These are phyloP conservation scores for Colletotrichum tanaceti DNA, from an alignment of 2,329 filamentous ascomycete genomes.

Conservation along the genomic window DNA sequence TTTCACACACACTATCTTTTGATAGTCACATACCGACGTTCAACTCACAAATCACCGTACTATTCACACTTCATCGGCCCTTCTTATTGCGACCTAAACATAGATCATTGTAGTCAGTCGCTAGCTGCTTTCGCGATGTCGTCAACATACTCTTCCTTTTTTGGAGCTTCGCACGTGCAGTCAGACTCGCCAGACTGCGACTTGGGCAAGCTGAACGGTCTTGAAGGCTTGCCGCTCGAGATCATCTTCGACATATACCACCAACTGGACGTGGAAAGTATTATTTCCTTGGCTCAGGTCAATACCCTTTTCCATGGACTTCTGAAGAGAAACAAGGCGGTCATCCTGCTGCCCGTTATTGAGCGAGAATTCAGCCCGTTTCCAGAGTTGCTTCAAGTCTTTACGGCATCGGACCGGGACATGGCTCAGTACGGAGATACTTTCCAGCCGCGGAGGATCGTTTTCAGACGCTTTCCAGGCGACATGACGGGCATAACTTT, in stretches of 20 bases:
- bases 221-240: slow-evolving; percentile 57
- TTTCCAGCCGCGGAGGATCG: slow-evolving; percentile 54
- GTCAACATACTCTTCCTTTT: slow-evolving; percentile 27
- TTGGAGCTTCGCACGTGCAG: slow-evolving; percentile 4
- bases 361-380: slow-evolving; percentile 57
- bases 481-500: slow-evolving; percentile 47
- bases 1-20: neutral
- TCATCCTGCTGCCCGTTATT: slow-evolving; percentile 58
- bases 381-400: slow-evolving; percentile 59
- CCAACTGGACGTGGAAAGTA: slow-evolving; percentile 55
- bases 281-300: slow-evolving; percentile 53
- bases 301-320: slow-evolving; percentile 55
- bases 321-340: slow-evolving; percentile 54
- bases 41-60: neutral
- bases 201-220: slow-evolving; percentile 33
- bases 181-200: neutral
- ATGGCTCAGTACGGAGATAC: slow-evolving; percentile 47
- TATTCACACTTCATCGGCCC: neutral
- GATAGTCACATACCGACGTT: neutral
- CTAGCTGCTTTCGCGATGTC: slow-evolving; percentile 14
- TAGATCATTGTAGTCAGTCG: neutral
- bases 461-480: slow-evolving; percentile 53
- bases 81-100: slow-evolving; percentile 4
- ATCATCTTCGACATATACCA: slow-evolving; percentile 62
- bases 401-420: slow-evolving; percentile 56